phyloP scores from a whole-genome alignment of 164 flowering plant genomes.

The Platanus orientalis region DNA sequence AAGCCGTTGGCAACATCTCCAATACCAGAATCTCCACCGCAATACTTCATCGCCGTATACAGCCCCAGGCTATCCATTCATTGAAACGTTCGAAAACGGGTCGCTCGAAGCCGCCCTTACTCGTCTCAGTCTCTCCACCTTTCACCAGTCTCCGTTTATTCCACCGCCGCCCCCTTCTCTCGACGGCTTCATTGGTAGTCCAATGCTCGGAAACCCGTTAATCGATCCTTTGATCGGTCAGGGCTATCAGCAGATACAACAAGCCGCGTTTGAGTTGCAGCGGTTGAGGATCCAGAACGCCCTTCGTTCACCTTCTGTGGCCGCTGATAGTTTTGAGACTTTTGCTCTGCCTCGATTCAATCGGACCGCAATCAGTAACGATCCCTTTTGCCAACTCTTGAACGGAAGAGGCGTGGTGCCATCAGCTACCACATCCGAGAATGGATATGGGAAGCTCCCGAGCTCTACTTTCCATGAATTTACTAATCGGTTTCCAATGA shows the following conservation, averaged over 20 bases:
- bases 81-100: neutral
- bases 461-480: neutral
- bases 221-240: neutral
- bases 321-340: neutral
- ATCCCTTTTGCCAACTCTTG: neutral
- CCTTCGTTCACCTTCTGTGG: neutral
- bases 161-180: neutral
- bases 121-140: neutral
- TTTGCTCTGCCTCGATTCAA: neutral
- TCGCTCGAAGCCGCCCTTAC: neutral
- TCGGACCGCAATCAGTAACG: neutral
- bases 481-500: neutral
- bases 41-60: neutral
- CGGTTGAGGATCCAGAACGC: neutral
- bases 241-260: neutral
- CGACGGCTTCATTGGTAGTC: neutral
- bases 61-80: no score
- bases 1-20: neutral
- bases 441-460: neutral
- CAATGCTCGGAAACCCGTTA: neutral
- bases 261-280: neutral
- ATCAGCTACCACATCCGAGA: neutral
- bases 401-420: no score
- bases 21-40: neutral
- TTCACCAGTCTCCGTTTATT: neutral